Percentiles rank a stretch among this genome's conserved stretches.
Conservation (phyloP, 305 asterid genomes). For the Caryopteris hybrid region DNA sequence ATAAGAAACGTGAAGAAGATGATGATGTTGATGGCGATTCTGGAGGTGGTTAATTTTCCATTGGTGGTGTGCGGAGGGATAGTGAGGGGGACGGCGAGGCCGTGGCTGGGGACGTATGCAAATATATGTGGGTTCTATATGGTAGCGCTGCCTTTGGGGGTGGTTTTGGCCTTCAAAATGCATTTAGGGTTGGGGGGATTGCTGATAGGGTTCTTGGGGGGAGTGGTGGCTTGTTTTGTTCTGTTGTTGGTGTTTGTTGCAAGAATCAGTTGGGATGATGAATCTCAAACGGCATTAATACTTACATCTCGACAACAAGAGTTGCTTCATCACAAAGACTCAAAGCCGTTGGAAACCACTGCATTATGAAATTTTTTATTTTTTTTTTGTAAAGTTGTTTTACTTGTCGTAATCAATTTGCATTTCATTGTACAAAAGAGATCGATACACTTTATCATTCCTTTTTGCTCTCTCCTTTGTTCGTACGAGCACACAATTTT, state of each 20-base stretch:
- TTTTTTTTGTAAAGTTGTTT: neutral
- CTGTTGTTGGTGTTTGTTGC: conserved; percentile 46
- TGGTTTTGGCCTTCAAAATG: conserved; percentile 50
- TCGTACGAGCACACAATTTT: no score
- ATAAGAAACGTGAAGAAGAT: conserved; percentile 39
- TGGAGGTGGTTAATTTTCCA: conserved; percentile 75
- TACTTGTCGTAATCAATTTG: neutral
- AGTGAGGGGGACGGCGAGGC: conserved; percentile 81
- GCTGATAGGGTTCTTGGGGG: conserved; percentile 59
- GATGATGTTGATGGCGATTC: conserved; percentile 53
- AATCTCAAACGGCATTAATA: conserved; percentile 45
- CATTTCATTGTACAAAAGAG: neutral
- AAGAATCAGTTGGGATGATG: conserved; percentile 66
- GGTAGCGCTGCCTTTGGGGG: conserved; percentile 62
- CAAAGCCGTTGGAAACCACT: neutral
- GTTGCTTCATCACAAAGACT: conserved; percentile 14
- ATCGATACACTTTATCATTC: neutral
- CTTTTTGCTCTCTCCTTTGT: neutral
- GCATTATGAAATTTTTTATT: neutral
- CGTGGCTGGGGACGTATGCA: conserved; percentile 72
- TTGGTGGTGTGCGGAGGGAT: conserved; percentile 79
- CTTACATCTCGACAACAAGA: conserved; percentile 20
- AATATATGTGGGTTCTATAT: conserved; percentile 64
- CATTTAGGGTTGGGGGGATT: conserved; percentile 61
- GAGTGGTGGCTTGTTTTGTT: conserved; percentile 53